A percentile compares a stretch with the other conserved stretches of the same genome.
Evolutionary conservation across 768 basidiomycete species (phyloP).

Genomic region (Mycena galopus): DNA sequence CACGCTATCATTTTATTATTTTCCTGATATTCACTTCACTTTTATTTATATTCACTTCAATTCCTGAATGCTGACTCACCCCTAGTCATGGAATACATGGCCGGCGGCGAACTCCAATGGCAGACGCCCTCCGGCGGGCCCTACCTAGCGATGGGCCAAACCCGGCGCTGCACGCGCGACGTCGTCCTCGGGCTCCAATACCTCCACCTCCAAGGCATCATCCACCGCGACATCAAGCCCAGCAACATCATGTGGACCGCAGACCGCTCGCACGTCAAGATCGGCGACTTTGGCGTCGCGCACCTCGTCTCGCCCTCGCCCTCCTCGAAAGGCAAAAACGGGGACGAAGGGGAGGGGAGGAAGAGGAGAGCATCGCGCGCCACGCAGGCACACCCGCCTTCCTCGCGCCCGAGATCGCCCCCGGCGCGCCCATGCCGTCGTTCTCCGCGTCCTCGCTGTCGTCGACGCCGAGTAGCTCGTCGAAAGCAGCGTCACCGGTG

Average conservation of each 20-base stretch:
- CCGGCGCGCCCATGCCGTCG: slow-evolving; percentile 16
- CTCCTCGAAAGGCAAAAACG: slow-evolving; percentile 72
- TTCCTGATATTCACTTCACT: no score
- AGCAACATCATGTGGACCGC: slow-evolving; percentile 94
- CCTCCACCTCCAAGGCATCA: slow-evolving; percentile 96
- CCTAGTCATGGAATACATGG: slow-evolving; percentile 95
- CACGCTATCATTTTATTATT: no score
- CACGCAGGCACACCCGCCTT: slow-evolving; percentile 97
- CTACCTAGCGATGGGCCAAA: slow-evolving; percentile 85
- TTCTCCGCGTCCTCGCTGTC: no score
- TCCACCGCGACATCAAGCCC: slow-evolving; percentile 99
- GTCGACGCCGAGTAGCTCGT: no score
- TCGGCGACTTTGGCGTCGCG: slow-evolving; percentile 98
- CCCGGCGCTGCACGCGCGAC: slow-evolving; percentile 90
- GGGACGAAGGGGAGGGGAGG: slow-evolving; percentile 76
- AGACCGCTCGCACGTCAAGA: slow-evolving; percentile 92
- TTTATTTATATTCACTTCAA: no score
- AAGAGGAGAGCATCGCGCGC: slow-evolving; percentile 71
- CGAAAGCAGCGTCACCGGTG: no score
- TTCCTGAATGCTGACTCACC: neutral
- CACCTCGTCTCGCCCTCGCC: slow-evolving; percentile 88
- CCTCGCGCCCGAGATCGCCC: slow-evolving; percentile 93
- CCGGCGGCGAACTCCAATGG: slow-evolving; percentile 97
- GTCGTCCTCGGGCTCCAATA: slow-evolving; percentile 96
- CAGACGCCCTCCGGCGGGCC: slow-evolving; percentile 71